Evolutionary conservation across 768 basidiomycete species (phyloP), one percentile per base, ranked within the genome.

Genomic region (Suillus americanus): DNA sequence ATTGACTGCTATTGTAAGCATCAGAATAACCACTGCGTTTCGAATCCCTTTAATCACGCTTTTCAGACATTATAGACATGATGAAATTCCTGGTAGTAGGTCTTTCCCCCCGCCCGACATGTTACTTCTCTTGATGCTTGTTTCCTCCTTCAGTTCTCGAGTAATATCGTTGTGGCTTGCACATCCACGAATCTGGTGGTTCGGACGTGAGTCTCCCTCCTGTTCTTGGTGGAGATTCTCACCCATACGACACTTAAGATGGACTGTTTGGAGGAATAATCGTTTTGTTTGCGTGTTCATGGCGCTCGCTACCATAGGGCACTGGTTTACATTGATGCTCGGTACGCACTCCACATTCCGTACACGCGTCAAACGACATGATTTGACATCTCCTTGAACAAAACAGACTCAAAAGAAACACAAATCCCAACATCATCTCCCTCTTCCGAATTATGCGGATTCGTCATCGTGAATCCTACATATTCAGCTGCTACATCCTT

Each of bases 111-210:
- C 14, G 9, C 43, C 20, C 5, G 23, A 13, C 25, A 1, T 51
- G 14, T 1, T 20, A 20, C 20, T 33, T 18, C 9, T 35, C 23
- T 50, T 56, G 51, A 35, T 18, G 3, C 12, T 23, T n/a, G 23
- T 40, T 38, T 38, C 38, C 37, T 37, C 12, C 37, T 38, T 28
- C 5, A 76, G 74, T 4, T 69, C 9, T 3, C 61, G 3, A 69
- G 48, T 23, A 53, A 67, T 28, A 63, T 74, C 28, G 62, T 40
- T 28, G 30, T 75, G 1, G 72, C 63, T 28, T 70, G 61, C 33
- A 14, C 59, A 51, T 75, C 75, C 0, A 63, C 60, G 23, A 76
- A 76, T 56, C 23, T 75, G 50, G 69, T 76, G 68, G 65, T 76
- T 61, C 72, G 75, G 60, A 69, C 70, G 75, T 75, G 61, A 62